These are phyloP conservation scores for Cinnamomum chago DNA, from an alignment of 164 flowering plant species.

Conservation along the genomic window DNA sequence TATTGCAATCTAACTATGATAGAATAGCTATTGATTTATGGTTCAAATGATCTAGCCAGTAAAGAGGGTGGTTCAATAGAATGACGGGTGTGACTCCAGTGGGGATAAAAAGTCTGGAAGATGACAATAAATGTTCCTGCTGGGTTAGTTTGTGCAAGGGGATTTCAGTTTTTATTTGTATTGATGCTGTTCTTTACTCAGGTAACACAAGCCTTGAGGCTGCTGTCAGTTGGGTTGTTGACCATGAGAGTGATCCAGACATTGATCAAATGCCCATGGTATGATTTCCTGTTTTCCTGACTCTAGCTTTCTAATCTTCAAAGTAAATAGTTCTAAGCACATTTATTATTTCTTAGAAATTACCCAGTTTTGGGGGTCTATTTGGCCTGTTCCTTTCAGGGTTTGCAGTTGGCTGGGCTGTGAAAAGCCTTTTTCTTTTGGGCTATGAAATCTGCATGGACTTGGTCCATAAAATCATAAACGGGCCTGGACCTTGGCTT, in stretches of 20 bases:
- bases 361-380: background rate
- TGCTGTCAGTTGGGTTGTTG: slow-evolving; percentile 91
- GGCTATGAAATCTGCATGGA: background rate
- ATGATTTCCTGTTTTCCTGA: slow-evolving; percentile 18
- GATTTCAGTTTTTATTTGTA: background rate
- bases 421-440: background rate
- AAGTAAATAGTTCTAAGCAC: background rate
- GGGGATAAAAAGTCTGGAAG: no score
- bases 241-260: slow-evolving; percentile 89
- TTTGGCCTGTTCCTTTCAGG: background rate
- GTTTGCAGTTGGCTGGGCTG: background rate
- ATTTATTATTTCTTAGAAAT: no score
- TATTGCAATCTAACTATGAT: no score
- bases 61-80: no score
- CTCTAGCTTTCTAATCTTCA: background rate
- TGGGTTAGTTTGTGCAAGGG: background rate
- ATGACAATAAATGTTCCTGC: background rate
- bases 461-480: background rate
- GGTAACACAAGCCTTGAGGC: slow-evolving; percentile 80
- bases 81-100: no score
- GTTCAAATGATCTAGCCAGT: no score
- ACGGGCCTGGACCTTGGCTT: background rate
- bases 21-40: no score
- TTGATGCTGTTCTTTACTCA: slow-evolving; percentile 18
- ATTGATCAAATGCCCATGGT: slow-evolving; percentile 94